These are phyloP conservation scores for Amauroascus verrucosus DNA, from an alignment of 2,329 filamentous ascomycete species.

Conservation along the genomic window DNA sequence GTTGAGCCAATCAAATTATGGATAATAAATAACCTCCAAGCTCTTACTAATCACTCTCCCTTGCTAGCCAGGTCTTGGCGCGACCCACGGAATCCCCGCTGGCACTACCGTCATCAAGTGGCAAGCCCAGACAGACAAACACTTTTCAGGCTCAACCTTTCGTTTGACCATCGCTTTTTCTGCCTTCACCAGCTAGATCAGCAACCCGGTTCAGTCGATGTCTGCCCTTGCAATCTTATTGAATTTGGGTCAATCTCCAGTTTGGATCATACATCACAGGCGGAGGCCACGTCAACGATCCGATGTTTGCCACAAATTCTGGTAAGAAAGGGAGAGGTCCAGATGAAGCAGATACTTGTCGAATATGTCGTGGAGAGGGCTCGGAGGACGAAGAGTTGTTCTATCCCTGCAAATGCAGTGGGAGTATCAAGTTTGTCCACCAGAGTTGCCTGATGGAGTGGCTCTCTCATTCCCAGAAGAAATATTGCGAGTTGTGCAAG, in stretches of 20 bases:
- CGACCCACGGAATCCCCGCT: not conserved
- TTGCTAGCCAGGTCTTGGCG: not conserved
- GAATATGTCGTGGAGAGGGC: constrained; percentile 89
- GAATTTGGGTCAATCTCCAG: not conserved
- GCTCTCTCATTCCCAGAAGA: constrained; percentile 97
- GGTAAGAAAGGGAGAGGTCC: constrained; percentile 29
- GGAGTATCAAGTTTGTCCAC: constrained; percentile 97
- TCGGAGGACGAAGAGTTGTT: constrained; percentile 77
- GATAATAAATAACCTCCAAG: not conserved
- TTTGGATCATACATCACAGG: not conserved
- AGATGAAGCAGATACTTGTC: constrained; percentile 70
- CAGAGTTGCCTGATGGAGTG: constrained; percentile 98
- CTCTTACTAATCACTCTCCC: too few species aligned
- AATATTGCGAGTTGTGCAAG: constrained; percentile 98
- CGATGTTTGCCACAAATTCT: constrained; percentile 38
- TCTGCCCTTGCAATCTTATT: not conserved
- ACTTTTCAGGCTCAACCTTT: not conserved
- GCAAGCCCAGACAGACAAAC: not conserved
- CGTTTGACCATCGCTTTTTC: not conserved
- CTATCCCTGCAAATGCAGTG: constrained; percentile 97
- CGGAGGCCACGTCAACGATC: constrained; percentile 49
- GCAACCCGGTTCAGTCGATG: not conserved
- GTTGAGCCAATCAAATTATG: too few species aligned
- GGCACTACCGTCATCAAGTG: not conserved
- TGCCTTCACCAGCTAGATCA: not conserved